Evolutionary conservation across 345 rosid species (phyloP).

Genomic region (Eucalyptus microcorys): DNA sequence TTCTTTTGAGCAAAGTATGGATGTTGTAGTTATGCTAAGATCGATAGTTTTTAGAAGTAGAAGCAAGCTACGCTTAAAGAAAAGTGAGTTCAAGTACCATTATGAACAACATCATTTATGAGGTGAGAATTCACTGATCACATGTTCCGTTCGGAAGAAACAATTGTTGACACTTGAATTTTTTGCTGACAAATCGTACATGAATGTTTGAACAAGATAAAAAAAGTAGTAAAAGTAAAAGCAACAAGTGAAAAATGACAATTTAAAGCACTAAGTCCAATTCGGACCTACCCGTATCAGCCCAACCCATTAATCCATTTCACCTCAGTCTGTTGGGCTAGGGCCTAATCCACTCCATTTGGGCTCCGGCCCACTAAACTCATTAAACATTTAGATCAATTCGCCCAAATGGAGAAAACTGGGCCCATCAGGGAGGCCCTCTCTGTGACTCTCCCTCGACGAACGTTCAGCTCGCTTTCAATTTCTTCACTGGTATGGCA

Average conservation of each 20-base stretch:
- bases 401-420: too few relatives aligned
- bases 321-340: not conserved
- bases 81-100: not conserved
- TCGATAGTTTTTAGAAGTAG: not conserved
- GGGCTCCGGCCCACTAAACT: not conserved
- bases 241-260: not conserved
- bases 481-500: too few relatives aligned
- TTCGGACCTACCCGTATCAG: not conserved
- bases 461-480: too few relatives aligned
- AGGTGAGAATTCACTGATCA: not conserved
- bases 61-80: accelerated
- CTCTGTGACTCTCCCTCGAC: too few relatives aligned
- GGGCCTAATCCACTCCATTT: not conserved
- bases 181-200: not conserved
- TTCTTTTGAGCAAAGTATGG: not conserved
- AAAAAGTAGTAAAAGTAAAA: too few relatives aligned
- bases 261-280: not conserved
- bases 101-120: not conserved
- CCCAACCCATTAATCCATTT: not conserved
- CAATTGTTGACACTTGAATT: too few relatives aligned
- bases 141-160: not conserved
- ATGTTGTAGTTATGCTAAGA: not conserved
- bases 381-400: not conserved
- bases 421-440: too few relatives aligned
- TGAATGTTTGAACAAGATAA: not conserved